phyloP scores from a whole-genome alignment of 345 rosid genomes.

The Brassica nigra region DNA sequence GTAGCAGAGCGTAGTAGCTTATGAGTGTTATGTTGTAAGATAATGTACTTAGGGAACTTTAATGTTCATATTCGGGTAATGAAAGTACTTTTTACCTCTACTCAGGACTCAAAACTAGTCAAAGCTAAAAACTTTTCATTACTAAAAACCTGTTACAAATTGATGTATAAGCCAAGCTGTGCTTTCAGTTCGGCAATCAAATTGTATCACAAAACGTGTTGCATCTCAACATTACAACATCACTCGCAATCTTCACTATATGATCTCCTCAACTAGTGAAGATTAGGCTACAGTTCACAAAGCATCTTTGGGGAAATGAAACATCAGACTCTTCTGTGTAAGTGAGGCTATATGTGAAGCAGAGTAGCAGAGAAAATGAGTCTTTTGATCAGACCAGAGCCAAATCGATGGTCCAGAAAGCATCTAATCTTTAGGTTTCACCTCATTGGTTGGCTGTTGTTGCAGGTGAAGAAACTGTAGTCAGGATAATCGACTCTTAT shows the following conservation, averaged over 20 bases:
- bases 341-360: too few species aligned
- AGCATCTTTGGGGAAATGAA: too few species aligned
- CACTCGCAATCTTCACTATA: conserved; percentile 29
- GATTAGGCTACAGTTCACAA: too few species aligned
- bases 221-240: conserved; percentile 15
- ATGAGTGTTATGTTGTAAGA: conserved; percentile 19
- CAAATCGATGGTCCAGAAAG: too few species aligned
- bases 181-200: conserved; percentile 17
- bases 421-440: too few species aligned
- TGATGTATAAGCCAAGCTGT: conserved; percentile 14
- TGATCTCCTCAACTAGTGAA: neutral
- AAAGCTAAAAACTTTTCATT: neutral
- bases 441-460: too few species aligned
- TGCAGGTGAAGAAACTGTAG: too few species aligned
- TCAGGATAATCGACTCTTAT: too few species aligned
- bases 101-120: neutral
- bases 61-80: conserved; percentile 33
- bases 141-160: neutral
- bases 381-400: too few species aligned
- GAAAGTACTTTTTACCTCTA: conserved; percentile 11
- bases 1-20: conserved; percentile 5
- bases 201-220: conserved; percentile 20
- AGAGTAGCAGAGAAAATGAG: too few species aligned
- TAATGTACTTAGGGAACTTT: neutral
- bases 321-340: too few species aligned